Evolutionary conservation across 768 basidiomycete species (phyloP), one percentile per base, ranked within the genome.

Genomic region (Suillus lakei): DNA sequence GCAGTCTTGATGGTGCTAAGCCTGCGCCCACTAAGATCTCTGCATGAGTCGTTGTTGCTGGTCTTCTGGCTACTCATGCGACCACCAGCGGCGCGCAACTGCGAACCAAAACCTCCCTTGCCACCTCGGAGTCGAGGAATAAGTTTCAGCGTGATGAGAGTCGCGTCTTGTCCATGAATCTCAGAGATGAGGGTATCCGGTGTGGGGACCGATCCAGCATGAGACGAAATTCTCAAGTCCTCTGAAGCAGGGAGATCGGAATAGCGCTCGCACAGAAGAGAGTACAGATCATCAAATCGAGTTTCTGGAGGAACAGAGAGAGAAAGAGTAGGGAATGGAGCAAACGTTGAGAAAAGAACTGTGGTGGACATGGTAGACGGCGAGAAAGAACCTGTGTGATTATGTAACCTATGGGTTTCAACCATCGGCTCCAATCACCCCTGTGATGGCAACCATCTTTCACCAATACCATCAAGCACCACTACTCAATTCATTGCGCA

Each of bases 31-130:
- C 86, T 95, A 43, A 99, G 83, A 74, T 99, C 98, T 56, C 98
- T 82, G 76, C 96, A 98, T 9, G 93, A 93, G 75, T 99, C 96
- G 67, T 96, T 96, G 77, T 96, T 96, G 77, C 84, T 96, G 28
- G 95, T 95, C 83, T 95, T 95, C 81, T 96, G 94, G 70, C 91
- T 92, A 73, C 92, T 94, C 98, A 99, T 99, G 38, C 97, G 87
- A 15, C 98, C 97, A 69, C 98, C 98, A 16, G 97, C 97, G 0
- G 98, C 97, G 76, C 98, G 87, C 69, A 99, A 83, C 81, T 98
- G 96, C 21, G 92, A 93, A 4, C 98, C 98, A 73, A 99, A 99
- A 39, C 97, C 98, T 76, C 98, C 97, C 79, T 99, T 99, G 23
- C 98, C 98, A 58, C 97, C 97, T 3, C 84, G 82, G 8, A 98